Conservation (phyloP, 208 protist genomes). For the Leishmania martiniquensis region DNA sequence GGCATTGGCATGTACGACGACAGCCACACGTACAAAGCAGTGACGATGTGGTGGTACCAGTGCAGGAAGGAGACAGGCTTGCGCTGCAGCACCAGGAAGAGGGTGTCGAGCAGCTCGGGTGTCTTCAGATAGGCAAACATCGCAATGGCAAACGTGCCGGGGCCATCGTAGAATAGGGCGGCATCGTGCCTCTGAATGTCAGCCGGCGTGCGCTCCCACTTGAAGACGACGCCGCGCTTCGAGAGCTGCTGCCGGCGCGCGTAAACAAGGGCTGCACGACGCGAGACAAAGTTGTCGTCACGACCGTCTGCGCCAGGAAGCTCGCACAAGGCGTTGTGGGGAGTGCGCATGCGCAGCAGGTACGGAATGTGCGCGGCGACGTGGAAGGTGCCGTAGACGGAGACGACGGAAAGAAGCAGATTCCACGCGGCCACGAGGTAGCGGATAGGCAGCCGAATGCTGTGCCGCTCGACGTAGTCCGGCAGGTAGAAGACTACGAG, state of each 20-base stretch:
- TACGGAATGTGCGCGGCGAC: conserved; percentile 31
- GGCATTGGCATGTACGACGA: conserved; percentile 47
- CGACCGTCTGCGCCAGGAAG: conserved; percentile 10
- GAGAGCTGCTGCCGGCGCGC: conserved; percentile 22
- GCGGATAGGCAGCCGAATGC: conserved; percentile 34
- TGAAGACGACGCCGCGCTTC: conserved; percentile 53
- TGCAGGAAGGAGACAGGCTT: conserved; percentile 48
- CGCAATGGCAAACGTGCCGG: conserved; percentile 40
- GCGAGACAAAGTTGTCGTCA: conserved; percentile 13
- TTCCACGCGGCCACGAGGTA: conserved; percentile 80
- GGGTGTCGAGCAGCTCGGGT: conserved; percentile 78
- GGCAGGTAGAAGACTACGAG: conserved; percentile 33
- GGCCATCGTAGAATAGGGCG: conserved; percentile 26
- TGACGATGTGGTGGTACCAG: conserved; percentile 44
- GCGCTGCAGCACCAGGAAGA: conserved; percentile 65
- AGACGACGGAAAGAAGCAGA: conserved; percentile 73
- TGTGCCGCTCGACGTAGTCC: conserved; percentile 17
- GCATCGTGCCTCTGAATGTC: conserved; percentile 7
- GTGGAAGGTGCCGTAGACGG: conserved; percentile 59
- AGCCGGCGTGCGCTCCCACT: conserved; percentile 10
- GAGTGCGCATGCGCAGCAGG: conserved; percentile 12
- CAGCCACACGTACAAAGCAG: conserved; percentile 90
- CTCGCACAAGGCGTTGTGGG: conserved; percentile 23
- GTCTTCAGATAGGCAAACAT: conserved; percentile 75
- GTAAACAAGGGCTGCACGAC: conserved; percentile 10